Evolutionary conservation across 75 land plant genomes (phyloP), one percentile per base, ranked within the genome.

Genomic region (Pinus albicaulis): DNA sequence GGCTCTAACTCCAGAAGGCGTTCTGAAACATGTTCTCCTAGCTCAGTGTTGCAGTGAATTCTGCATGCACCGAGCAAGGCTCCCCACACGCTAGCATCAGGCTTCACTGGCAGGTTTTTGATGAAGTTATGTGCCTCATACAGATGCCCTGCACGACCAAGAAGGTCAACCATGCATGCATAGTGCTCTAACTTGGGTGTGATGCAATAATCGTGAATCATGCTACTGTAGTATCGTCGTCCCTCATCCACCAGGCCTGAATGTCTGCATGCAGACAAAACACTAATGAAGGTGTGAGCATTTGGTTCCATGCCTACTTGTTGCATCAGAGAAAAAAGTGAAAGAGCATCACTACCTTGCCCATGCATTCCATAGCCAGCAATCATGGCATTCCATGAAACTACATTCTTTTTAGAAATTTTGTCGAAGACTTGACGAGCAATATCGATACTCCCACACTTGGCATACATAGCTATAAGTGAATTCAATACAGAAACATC

Each of bases 301-400:
- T 31, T 31, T 31, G 31, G 31, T 31, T 31, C 31, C 31, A 31
- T 2, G 31, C 31, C 31, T 31, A 31, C 31, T 31, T 31, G 31
- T 31, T 31, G 31, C 31, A 31, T 31, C 31, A 31, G 31, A 31
- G 31, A 31, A 31, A 31, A 31, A 31, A 31, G 31, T 31, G 31
- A 31, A 0, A 31, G 31, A 31, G 31, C 31, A 31, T 31, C 31
- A 31, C 31, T 31, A 31, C 31, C 31, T 31, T 31, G 31, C 31
- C 31, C 31, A 31, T 31, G 31, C 31, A 31, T 31, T 31, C 31
- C 31, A 31, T 31, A 91, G 26, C 90, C 92, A 15, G 88, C 86
- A 56, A 91, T 91, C 72, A 91, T 66, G 22, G 92, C 86, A 80
- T 91, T 91, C 93, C 93, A 88, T 8, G 90, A 86, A 16, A 88